Evolutionary conservation across 192 early-diverging fungal species (phyloP), one percentile per base, ranked within the genome.

Genomic region (Coemansia sp.): DNA sequence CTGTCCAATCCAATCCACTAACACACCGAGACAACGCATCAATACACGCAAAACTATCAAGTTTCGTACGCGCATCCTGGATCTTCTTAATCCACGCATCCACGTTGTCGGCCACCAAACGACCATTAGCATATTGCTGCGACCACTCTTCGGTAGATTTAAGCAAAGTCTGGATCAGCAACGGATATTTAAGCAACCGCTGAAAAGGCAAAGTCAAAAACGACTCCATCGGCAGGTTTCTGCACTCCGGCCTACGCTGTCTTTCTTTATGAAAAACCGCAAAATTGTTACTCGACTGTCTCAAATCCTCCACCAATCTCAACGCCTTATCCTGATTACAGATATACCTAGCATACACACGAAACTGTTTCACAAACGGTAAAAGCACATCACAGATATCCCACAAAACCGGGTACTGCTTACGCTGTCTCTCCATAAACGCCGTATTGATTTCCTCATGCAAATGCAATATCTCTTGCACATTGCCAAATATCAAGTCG

Each of bases 121-220:
- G 61, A 15, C 74, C 79, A 28, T 73, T 71, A 5, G 79, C 79
- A 28, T 67, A 65, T 61, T 82, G 73, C 56, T 73, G 71, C 71
- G 72, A 65, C 68, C 75, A 73, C 17, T 75, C 74, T 8, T 73
- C 79, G 35, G 86, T 88, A 15, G 74, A 65, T 8, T 62, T 70
- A 12, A 88, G 73, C 61, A 88, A 72, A 37, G 87, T 86, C 63
- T 70, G 78, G 48, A 88, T 74, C 15, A 88, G 76, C 48, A 88
- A 68, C 64, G 87, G 87, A 65, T 88, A 88, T 70, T 88, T 86
- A 20, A 86, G 80, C 67, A 88, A 74, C n/a, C 87, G 81, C 74
- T 88, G 87, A 71, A 88, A 86, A 51, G 87, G 87, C 70, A 86
- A 72, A 22, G 81, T 68, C 64, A 88, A 62, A 58, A 86, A 88